Evolutionary conservation across 495 filamentous ascomycete genomes (phyloP).

Genomic region (Tuber borchii): DNA sequence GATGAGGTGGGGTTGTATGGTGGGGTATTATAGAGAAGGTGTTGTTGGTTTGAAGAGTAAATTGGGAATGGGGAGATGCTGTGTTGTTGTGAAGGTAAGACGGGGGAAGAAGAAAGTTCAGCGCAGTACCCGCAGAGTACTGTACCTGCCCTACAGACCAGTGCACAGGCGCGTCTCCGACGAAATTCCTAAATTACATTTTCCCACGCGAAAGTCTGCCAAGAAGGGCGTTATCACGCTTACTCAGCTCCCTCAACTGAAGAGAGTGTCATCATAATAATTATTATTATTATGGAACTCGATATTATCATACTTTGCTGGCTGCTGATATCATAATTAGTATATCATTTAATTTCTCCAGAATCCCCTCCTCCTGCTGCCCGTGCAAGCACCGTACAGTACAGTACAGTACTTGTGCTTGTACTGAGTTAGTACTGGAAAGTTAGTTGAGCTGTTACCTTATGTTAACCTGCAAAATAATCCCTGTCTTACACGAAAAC

Average conservation of each 20-base stretch:
- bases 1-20: conserved; percentile 3
- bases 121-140: conserved; percentile 15
- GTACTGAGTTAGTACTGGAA: too few species aligned
- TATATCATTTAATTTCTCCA: not conserved
- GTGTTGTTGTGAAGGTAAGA: conserved; percentile 9
- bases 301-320: not conserved
- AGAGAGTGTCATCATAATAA: too few species aligned
- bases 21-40: conserved; percentile 10
- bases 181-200: conserved; percentile 13
- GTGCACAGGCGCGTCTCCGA: conserved; percentile 29
- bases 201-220: conserved; percentile 34
- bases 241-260: conserved; percentile 23
- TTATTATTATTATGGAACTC: not conserved
- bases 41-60: conserved; percentile 9
- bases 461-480: too few species aligned
- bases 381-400: too few species aligned
- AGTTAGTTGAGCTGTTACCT: too few species aligned
- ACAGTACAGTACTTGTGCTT: too few species aligned
- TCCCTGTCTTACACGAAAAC: too few species aligned
- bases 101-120: conserved; percentile 6
- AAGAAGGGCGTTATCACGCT: conserved; percentile 18
- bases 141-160: conserved; percentile 10
- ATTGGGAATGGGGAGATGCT: conserved; percentile 5
- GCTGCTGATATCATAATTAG: not conserved
- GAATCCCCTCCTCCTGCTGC: not conserved